Percentiles rank a stretch among this genome's conserved stretches.
Conservation (phyloP, 306 rosid genomes). For the Fagus crenata region DNA sequence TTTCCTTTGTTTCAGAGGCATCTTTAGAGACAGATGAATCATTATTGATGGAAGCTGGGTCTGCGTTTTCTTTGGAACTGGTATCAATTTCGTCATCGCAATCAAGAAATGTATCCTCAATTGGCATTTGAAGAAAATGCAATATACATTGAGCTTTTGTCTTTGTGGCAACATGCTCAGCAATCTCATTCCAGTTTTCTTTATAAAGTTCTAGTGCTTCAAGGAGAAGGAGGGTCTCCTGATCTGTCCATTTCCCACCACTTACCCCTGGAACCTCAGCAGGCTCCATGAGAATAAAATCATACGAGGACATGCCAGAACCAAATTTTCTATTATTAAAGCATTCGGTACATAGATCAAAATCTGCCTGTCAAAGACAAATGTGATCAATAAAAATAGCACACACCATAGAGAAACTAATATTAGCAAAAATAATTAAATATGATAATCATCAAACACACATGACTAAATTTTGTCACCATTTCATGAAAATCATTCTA, state of each 20-base stretch:
- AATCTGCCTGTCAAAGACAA: constrained; percentile 84
- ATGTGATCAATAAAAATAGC: constrained; percentile 37
- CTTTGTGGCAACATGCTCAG: constrained; percentile 95
- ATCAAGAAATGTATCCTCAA: constrained; percentile 74
- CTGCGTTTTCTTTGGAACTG: constrained; percentile 52
- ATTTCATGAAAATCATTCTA: not conserved
- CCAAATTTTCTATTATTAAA: constrained; percentile 78
- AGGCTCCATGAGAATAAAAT: constrained; percentile 97
- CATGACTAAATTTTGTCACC: not conserved
- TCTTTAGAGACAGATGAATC: constrained; percentile 48
- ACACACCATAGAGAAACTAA: constrained; percentile 11
- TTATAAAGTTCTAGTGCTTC: constrained; percentile 91
- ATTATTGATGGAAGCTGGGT: constrained; percentile 47
- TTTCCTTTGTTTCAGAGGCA: constrained; percentile 47
- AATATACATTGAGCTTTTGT: constrained; percentile 90
- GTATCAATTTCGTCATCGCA: constrained; percentile 48
- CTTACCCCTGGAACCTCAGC: constrained; percentile 81
- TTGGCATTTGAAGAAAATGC: constrained; percentile 97
- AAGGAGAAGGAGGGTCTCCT: constrained; percentile 94
- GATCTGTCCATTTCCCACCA: constrained; percentile 98
- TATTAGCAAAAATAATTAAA: constrained; percentile 13
- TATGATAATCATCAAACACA: not conserved
- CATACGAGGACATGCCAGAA: constrained; percentile 81
- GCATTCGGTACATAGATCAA: constrained; percentile 86
- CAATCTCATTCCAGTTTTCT: constrained; percentile 94